Conservation (phyloP, 768 basidiomycete species). For the button mushroom (Agaricus bisporus) region DNA sequence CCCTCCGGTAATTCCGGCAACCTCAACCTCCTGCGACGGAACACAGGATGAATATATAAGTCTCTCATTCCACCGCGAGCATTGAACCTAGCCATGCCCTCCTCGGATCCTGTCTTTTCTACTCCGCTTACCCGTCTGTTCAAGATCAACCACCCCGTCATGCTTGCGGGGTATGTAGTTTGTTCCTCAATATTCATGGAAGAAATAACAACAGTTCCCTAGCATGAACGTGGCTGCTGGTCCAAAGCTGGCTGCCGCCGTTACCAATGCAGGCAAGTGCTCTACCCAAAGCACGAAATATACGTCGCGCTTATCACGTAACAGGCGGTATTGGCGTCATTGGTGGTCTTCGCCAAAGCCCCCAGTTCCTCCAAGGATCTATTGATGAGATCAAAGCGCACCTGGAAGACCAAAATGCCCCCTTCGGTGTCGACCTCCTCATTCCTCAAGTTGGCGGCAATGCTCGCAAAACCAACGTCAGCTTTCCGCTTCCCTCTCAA, state of each 20-base stretch:
- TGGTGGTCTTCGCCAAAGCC: constrained; percentile 72
- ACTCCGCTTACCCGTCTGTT: constrained; percentile 76
- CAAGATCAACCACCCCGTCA: constrained; percentile 75
- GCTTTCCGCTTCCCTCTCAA: constrained; percentile 11
- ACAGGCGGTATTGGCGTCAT: constrained; percentile 80
- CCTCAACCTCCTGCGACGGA: background rate
- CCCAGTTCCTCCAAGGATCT: constrained; percentile 58
- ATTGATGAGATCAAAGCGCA: constrained; percentile 71
- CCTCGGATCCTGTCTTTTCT: constrained; percentile 56
- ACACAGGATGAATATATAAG: background rate
- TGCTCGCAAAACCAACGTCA: constrained; percentile 76
- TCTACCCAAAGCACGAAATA: background rate
- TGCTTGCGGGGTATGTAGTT: constrained; percentile 60
- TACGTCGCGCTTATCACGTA: background rate
- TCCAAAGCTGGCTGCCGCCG: constrained; percentile 77
- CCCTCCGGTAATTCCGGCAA: background rate
- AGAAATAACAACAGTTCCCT: constrained; percentile 8
- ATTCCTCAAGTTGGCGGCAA: constrained; percentile 78
- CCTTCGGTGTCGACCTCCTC: constrained; percentile 79
- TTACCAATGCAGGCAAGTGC: constrained; percentile 75
- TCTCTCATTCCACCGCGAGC: background rate
- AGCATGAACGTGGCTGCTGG: constrained; percentile 88
- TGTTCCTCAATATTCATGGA: background rate
- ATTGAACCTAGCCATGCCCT: constrained; percentile 44
- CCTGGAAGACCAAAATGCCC: constrained; percentile 69